These are phyloP conservation scores for Fusarium duplospermum DNA, from an alignment of 2,329 filamentous ascomycete species.

Conservation along the genomic window DNA sequence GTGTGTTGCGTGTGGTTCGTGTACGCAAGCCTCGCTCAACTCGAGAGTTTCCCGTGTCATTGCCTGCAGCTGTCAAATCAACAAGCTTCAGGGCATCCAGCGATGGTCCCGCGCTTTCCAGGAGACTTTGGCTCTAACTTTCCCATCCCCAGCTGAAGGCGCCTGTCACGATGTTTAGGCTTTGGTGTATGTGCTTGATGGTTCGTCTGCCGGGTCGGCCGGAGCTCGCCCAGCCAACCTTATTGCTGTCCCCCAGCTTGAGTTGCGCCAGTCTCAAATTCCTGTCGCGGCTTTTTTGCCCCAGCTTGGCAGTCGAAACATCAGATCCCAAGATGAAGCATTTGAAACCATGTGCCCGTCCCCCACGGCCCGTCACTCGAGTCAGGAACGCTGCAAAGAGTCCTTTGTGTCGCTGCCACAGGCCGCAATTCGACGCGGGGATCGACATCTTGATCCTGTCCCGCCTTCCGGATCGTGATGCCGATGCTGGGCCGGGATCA, in stretches of 20 bases:
- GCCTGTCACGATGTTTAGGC: neutral
- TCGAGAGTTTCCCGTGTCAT: neutral
- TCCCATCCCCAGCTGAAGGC: neutral
- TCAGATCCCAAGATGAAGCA: slow-evolving; percentile 2
- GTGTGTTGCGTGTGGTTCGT: neutral
- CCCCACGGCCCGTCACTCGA: neutral
- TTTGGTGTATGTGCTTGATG: neutral
- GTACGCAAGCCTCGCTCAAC: neutral
- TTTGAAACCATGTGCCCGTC: neutral
- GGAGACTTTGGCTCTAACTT: slow-evolving; percentile 10
- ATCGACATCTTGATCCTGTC: slow-evolving; percentile 2
- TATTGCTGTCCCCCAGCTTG: neutral
- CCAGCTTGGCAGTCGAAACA: neutral
- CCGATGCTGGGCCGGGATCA: neutral
- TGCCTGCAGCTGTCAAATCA: neutral
- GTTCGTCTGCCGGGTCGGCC: slow-evolving; percentile 6
- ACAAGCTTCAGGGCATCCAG: slow-evolving; percentile 6
- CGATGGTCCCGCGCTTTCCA: slow-evolving; percentile 1
- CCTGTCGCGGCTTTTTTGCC: neutral
- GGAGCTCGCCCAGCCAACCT: slow-evolving; percentile 6
- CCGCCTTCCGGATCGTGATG: slow-evolving; percentile 1
- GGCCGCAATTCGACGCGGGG: slow-evolving; percentile 2
- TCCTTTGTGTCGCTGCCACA: neutral
- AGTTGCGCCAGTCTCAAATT: neutral
- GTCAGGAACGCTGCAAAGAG: slow-evolving; percentile 10